Base-by-base conservation (phyloP, 257 asterid species). In the Haberlea rhodopensis region DNA sequence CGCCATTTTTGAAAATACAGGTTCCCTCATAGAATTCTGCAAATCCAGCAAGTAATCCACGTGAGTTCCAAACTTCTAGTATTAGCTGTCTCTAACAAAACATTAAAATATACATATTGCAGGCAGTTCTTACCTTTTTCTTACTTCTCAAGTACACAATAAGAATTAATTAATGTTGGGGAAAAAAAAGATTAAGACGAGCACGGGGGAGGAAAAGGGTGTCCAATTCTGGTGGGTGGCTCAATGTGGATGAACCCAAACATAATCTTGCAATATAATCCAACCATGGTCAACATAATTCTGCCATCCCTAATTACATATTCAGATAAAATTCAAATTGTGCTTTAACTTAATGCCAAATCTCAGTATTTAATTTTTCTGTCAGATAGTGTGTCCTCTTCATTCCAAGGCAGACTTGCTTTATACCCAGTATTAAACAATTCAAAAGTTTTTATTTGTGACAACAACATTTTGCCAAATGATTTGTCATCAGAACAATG, bases 201-300 rank as follows among this genome's bases (percentile, higher is more conserved):
- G 78, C 80, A 54, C 69, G 69, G 71, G 64, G 57, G 46, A 37
- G 46, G 49, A 59, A 68, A 60, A 71, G 80, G 55, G 71, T 48
- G 74, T 72, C 29, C 45, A 60, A 68, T 68, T 59, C 54, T 32
- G 59, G 84, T 75, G 85, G 74, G 88, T 79, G 95, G 92, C 92
- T 84, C 96, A 66, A 86, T 79, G 84, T 45, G 40, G 51, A 68
- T 73, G 73, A 78, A 73, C 65, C 73, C 78, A 81, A 71, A 68
- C 52, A 75, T 20, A 70, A 71, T 63, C 78, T 72, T 67, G 66
- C 69, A 69, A 76, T 57, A 75, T 53, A 64, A 66, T 67, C 65
- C 61, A 67, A 68, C n/a, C n/a, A n/a, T 62, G 67, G 82, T 70
- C 84, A 82, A 71, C 73, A 60, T 8, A 53, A 46, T 64, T 37